Evolutionary conservation across 805 yeast species (phyloP).

Genomic region (Yamadazyma tumulicola): DNA sequence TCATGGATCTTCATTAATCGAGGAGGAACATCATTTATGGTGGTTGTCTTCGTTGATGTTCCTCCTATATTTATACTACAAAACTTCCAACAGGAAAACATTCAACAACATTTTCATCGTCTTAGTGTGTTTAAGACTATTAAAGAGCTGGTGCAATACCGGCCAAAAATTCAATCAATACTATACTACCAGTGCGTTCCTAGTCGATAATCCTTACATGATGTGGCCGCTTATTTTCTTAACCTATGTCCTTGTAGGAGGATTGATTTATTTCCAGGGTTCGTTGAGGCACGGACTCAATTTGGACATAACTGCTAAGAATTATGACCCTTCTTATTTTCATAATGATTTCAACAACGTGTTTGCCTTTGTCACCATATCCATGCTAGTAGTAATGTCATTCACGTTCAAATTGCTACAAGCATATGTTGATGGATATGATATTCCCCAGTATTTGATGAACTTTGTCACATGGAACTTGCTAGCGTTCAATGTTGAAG

Average conservation of each 20-base stretch:
- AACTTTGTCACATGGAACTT: conserved; percentile 26
- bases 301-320: conserved; percentile 12
- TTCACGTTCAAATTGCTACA: conserved; percentile 54
- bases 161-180: conserved; percentile 73
- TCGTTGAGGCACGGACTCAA: conserved; percentile 14
- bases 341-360: conserved; percentile 12
- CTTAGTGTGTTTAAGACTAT: conserved; percentile 45
- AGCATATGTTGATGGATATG: conserved; percentile 52
- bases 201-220: conserved; percentile 29
- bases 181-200: conserved; percentile 36
- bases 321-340: conserved; percentile 23
- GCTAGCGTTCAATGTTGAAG: conserved; percentile 21
- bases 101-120: conserved; percentile 11
- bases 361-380: conserved; percentile 40
- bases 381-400: conserved; percentile 44
- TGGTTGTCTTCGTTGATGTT: conserved; percentile 48
- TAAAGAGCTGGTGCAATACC: conserved; percentile 83
- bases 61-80: conserved; percentile 10
- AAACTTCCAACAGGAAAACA: conserved; percentile 1
- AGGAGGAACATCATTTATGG: conserved; percentile 97
- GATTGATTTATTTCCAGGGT: conserved; percentile 23
- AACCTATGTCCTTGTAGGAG: conserved; percentile 30
- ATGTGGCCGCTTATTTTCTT: conserved; percentile 48
- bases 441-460: conserved; percentile 40
- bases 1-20: conserved; percentile 74